These are phyloP conservation scores for Scalesia atractyloides DNA, from an alignment of 129 eudicot genomes.

Conservation along the genomic window DNA sequence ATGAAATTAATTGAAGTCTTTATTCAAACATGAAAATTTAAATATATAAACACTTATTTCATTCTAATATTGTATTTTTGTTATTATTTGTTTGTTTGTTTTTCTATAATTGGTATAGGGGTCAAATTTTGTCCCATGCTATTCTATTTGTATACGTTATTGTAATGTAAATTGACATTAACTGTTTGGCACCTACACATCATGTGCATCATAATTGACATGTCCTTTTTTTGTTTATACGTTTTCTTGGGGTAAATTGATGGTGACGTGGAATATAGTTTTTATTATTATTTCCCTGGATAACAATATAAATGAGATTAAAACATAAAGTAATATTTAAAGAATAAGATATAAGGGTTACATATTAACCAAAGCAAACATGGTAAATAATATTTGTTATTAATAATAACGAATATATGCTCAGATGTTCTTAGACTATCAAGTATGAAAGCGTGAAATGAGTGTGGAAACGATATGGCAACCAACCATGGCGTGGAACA, in stretches of 20 bases:
- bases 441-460: too few species aligned
- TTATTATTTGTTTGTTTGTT: not conserved
- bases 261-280: not conserved
- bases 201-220: conserved; percentile 22
- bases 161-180: not conserved
- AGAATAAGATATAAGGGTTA: too few species aligned
- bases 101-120: conserved; percentile 2
- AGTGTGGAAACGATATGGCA: too few species aligned
- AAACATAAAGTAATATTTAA: too few species aligned
- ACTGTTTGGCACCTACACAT: conserved; percentile 16
- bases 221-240: not conserved
- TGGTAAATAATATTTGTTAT: too few species aligned
- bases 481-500: too few species aligned
- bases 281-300: not conserved
- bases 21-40: not conserved
- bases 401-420: too few species aligned
- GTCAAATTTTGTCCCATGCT: not conserved
- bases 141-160: not conserved
- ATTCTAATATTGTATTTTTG: not conserved
- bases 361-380: too few species aligned
- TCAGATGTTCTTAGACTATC: too few species aligned
- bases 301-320: not conserved
- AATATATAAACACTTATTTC: not conserved
- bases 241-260: not conserved
- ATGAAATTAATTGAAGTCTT: not conserved